phyloP scores from a whole-genome alignment of 2,329 filamentous ascomycete genomes.

The Canariomyces notabilis region DNA sequence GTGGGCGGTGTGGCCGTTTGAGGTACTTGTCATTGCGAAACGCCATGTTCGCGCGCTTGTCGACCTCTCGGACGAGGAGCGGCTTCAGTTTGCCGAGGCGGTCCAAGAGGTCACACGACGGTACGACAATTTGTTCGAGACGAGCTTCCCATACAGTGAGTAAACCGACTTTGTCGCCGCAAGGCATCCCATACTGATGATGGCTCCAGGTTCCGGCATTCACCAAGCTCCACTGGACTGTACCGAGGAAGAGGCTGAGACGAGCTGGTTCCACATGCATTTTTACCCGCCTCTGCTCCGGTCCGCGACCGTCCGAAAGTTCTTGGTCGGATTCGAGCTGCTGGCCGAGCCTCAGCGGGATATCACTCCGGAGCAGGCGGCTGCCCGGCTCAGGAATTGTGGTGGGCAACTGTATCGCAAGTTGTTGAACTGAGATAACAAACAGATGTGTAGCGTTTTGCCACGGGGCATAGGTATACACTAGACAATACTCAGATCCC shows the following conservation, averaged over 20 bases:
- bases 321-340: conserved; percentile 92
- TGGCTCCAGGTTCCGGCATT: conserved; percentile 68
- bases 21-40: conserved; percentile 84
- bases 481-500: conserved; percentile 3
- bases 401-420: conserved; percentile 82
- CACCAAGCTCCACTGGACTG: conserved; percentile 90
- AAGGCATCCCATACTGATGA: conserved; percentile 19
- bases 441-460: not conserved
- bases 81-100: conserved; percentile 69
- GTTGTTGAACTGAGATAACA: conserved; percentile 34
- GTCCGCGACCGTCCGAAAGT: conserved; percentile 91
- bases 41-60: conserved; percentile 78
- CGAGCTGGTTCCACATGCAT: conserved; percentile 91
- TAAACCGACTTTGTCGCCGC: conserved; percentile 12
- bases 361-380: conserved; percentile 94
- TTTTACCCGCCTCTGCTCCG: conserved; percentile 93
- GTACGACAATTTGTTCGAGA: conserved; percentile 97
- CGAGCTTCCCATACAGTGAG: conserved; percentile 88
- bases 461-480: conserved; percentile 8
- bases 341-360: conserved; percentile 97
- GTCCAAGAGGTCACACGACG: conserved; percentile 83
- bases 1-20: conserved; percentile 98
- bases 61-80: conserved; percentile 70
- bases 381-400: conserved; percentile 68
- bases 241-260: conserved; percentile 75